Evolutionary conservation across 1,284 basidiomycete genomes (phyloP), one percentile per base, ranked within the genome.

Genomic region (Porogramme epimiltina): DNA sequence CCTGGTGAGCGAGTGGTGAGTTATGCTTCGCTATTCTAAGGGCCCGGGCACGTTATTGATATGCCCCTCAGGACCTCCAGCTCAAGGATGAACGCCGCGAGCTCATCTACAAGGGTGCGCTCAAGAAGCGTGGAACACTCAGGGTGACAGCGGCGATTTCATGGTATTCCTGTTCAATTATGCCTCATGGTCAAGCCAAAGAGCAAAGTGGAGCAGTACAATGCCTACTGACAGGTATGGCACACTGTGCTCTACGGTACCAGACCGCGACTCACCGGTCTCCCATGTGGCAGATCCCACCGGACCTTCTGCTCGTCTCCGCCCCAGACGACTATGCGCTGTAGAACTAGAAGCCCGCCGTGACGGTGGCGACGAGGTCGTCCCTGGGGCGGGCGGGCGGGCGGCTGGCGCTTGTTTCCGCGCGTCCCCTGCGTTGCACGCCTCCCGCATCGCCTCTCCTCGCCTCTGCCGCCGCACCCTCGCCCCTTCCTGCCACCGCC

Each of bases 111-210:
- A 98, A 95, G 71, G 95, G 95, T n/a, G 77, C 87, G 28, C 76
- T 99, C 62, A 98, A 94, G 71, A 92, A 94, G 66, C 85, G 95
- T 5, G 95, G 45, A 87, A 77, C 4, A 75, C 76, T 5, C 80
- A 89, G 61, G 85, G 86, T 62, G 91, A 93, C 63, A 88, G 78
- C 58, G 89, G 94, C 6, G 96, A 99, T 68, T 76, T 98, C 49
- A 84, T 94, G 62, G 90, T 97, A 4, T 98, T 97, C 77, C 74
- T 99, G 60, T 98, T 99, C 66, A 97, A 99, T 69, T 96, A 99
- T 72, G 95, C 95, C 75, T 99, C 41, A 93, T 99, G 81, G 95
- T 93, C 59, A 99, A 99, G 76, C 82, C 91, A 63, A 95, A 87
- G 77, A 91, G 89, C 70, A 95, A 96, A 70, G 87, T 88, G 51